These are phyloP conservation scores for Durotheca rogersii DNA, from an alignment of 495 filamentous ascomycete genomes.

Conservation along the genomic window DNA sequence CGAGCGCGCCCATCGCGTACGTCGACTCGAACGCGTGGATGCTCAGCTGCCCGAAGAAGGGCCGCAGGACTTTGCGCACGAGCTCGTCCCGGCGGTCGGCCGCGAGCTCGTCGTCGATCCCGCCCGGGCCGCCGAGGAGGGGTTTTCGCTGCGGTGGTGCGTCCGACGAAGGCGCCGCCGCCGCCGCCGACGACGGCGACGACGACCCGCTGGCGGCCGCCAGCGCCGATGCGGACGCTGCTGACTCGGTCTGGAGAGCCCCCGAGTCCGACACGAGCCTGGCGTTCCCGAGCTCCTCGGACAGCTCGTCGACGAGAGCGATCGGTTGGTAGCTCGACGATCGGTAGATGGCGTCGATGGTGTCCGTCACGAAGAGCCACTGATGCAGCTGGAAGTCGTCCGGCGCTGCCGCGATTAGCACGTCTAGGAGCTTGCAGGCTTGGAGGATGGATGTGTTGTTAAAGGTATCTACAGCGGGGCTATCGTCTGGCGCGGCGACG, in stretches of 20 bases:
- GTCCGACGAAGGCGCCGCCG: conserved; percentile 30
- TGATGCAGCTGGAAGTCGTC: conserved; percentile 96
- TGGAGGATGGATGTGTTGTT: conserved; percentile 75
- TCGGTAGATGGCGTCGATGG: conserved; percentile 92
- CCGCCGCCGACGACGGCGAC: conserved; percentile 31
- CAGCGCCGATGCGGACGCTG: conserved; percentile 33
- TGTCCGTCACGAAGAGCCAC: conserved; percentile 97
- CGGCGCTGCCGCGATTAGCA: conserved; percentile 77
- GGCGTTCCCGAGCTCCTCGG: conserved; percentile 67
- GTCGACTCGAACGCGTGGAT: conserved; percentile 90
- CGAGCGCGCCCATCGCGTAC: conserved; percentile 76
- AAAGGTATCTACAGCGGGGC: conserved; percentile 64
- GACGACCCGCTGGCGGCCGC: conserved; percentile 19
- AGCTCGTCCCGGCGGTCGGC: conserved; percentile 66
- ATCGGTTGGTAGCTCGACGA: conserved; percentile 69
- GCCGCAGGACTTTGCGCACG: conserved; percentile 71
- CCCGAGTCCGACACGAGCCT: conserved; percentile 10
- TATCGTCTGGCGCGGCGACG: conserved; percentile 65
- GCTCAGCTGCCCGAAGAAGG: conserved; percentile 88
- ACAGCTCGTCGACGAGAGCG: conserved; percentile 82
- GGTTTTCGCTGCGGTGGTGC: conserved; percentile 39
- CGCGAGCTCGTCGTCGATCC: conserved; percentile 51
- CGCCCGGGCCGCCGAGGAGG: conserved; percentile 47
- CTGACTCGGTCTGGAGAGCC: conserved; percentile 30
- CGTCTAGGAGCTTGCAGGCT: conserved; percentile 88